A percentile compares a stretch with the other conserved stretches of the same genome.
phyloP scores from a whole-genome alignment of 805 yeast species.

The Brettanomyces sp. region DNA sequence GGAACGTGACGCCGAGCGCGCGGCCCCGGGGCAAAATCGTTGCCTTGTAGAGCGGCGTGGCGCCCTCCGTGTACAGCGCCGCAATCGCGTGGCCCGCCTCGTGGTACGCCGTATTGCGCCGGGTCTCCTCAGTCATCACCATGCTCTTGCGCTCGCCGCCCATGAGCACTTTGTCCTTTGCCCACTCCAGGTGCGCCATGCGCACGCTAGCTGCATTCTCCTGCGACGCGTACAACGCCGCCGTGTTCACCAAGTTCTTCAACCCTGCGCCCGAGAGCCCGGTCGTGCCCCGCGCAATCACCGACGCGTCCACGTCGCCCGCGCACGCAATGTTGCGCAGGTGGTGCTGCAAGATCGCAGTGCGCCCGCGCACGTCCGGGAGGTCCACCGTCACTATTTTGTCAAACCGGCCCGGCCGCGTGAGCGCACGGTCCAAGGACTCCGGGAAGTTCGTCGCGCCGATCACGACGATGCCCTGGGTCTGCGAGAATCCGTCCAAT shows the following conservation, averaged over 20 bases:
- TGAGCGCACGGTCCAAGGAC: slow-evolving; percentile 89
- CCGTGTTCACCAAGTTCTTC: slow-evolving; percentile 93
- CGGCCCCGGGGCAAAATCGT: slow-evolving; percentile 95
- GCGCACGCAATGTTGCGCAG: slow-evolving; percentile 84
- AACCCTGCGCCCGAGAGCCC: slow-evolving; percentile 98
- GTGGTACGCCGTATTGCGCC: slow-evolving; percentile 92
- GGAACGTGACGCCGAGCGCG: slow-evolving; percentile 95
- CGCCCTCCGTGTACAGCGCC: slow-evolving; percentile 91
- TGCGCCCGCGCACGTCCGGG: slow-evolving; percentile 96
- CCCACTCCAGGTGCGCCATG: slow-evolving; percentile 95
- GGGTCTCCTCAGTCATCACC: slow-evolving; percentile 93
- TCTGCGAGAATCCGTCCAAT: slow-evolving; percentile 89
- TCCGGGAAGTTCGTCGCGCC: slow-evolving; percentile 99
- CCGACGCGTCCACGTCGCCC: slow-evolving; percentile 75
- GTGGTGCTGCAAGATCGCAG: slow-evolving; percentile 85
- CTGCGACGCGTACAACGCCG: slow-evolving; percentile 95
- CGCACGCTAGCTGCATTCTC: slow-evolving; percentile 83
- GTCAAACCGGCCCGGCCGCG: slow-evolving; percentile 98
- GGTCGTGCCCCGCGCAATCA: slow-evolving; percentile 94
- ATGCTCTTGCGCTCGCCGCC: slow-evolving; percentile 97
- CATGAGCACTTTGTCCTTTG: slow-evolving; percentile 93
- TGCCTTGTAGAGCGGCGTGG: slow-evolving; percentile 92
- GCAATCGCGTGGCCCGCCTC: slow-evolving; percentile 99
- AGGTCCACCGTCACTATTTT: slow-evolving; percentile 90
- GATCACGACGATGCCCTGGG: slow-evolving; percentile 87